Evolutionary conservation across 345 rosid genomes (phyloP).

Genomic region (Gossypium australe): DNA sequence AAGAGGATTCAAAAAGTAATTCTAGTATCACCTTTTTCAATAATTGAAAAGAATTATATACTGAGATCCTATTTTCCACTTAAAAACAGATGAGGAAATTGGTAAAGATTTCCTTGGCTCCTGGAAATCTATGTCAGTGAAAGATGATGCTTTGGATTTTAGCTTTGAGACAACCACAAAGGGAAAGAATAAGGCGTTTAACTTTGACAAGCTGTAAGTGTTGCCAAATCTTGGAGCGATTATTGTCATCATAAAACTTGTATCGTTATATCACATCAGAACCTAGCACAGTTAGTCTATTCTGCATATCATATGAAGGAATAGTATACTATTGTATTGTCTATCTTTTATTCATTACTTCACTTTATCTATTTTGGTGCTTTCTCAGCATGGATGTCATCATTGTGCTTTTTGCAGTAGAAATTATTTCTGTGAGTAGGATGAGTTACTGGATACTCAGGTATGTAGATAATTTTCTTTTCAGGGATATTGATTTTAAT

Average conservation of each 20-base stretch:
- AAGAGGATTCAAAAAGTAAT: constrained; percentile 1
- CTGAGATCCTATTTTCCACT: constrained; percentile 10
- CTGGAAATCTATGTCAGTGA: constrained; percentile 63
- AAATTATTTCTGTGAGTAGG: neutral
- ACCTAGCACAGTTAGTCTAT: neutral
- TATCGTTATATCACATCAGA: neutral
- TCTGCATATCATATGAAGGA: neutral
- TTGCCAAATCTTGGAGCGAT: constrained; percentile 4
- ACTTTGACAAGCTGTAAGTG: constrained; percentile 77
- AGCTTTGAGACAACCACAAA: constrained; percentile 44
- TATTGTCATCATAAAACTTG: neutral
- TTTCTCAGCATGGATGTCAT: neutral
- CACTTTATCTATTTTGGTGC: neutral
- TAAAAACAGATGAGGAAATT: constrained; percentile 56
- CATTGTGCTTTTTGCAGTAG: neutral
- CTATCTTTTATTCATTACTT: neutral
- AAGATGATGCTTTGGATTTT: constrained; percentile 68
- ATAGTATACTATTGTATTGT: neutral
- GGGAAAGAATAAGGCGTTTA: constrained; percentile 56
- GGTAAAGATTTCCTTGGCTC: constrained; percentile 69
- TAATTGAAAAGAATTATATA: constrained; percentile 7
- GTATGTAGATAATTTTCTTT: neutral
- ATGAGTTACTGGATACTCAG: neutral
- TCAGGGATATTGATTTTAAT: constrained; percentile 81
- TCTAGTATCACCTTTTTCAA: constrained; percentile 5